Evolutionary conservation across 495 filamentous ascomycete species (phyloP), one percentile per base, ranked within the genome.

Genomic region (Aspergillus nidulans): DNA sequence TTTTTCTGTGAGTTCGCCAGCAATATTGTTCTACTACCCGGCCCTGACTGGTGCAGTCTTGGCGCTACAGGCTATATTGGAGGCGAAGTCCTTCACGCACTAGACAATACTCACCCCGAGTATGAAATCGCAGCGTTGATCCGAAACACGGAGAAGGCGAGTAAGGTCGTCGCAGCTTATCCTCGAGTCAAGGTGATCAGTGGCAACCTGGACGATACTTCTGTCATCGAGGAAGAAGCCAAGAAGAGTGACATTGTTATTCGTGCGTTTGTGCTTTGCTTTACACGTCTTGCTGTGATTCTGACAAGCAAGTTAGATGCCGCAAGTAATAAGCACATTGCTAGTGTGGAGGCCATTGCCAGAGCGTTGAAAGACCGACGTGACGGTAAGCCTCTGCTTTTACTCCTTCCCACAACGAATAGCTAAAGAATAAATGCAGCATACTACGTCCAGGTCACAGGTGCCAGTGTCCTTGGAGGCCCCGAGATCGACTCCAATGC

Each of bases 41-140:
- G 30, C 8, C 6, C 30, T 34, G 15, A 34, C 10, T 12, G 15
- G 30, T 6, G 7, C 32, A 80, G 78, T 21, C 78, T 72, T 16
- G 81, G 84, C 41, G 75, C 71, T 12, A 82, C 75, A 53, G 86
- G 86, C 48, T 90, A 88, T 63, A 84, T 89, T 56, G 86, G 85
- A 34, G 85, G 88, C 16, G 82, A 89, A 58, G 70, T 76, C 36
- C 75, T 88, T 34, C 77, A 81, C 51, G 69, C 66, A 7, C 64
- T 89, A 9, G 61, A 69, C 23, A 62, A 74, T 4, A 68, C 79
- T 13, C 80, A 87, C 58, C 85, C 84, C 0, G 78, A 88, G 10
- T 82, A 79, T 53, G 72, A 84, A 23, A 77, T 80, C 63, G 80
- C 78, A 15, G 70, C 77, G 18, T 67, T 90, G 7, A 78, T 88